A percentile compares a stretch with the other conserved stretches of the same genome.
phyloP scores from a whole-genome alignment of 495 filamentous ascomycete species.

The Hypoxylon fuscum region DNA sequence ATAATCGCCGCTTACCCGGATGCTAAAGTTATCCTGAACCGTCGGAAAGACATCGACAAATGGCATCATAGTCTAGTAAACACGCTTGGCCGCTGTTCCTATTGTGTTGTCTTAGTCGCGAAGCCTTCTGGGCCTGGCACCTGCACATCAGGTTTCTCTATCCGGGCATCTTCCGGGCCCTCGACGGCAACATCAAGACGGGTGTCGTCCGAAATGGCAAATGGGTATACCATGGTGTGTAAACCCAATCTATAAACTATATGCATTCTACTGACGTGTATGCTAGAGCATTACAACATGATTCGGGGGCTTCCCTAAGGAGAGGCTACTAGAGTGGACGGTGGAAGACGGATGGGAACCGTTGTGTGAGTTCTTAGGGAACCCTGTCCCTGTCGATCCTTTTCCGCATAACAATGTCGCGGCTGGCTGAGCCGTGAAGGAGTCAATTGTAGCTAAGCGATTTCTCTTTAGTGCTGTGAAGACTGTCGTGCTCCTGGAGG shows the following conservation, averaged over 20 bases:
- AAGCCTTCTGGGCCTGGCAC: constrained; percentile 30
- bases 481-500: too few relatives aligned
- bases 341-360: constrained; percentile 50
- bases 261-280: constrained; percentile 4
- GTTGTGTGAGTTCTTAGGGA: constrained; percentile 47
- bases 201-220: constrained; percentile 31
- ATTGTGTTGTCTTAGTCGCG: constrained; percentile 14
- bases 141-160: constrained; percentile 20
- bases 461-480: too few relatives aligned
- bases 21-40: constrained; percentile 69
- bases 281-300: constrained; percentile 25
- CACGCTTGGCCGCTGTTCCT: constrained; percentile 7
- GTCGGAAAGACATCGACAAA: constrained; percentile 54
- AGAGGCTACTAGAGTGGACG: constrained; percentile 36
- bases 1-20: constrained; percentile 72
- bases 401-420: constrained; percentile 27
- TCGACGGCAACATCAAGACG: constrained; percentile 18
- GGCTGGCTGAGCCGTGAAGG: too few relatives aligned
- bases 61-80: constrained; percentile 41
- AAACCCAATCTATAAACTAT: background rate
- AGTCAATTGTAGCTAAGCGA: too few relatives aligned
- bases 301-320: constrained; percentile 22
- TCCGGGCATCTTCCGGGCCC: constrained; percentile 26
- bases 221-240: constrained; percentile 35
- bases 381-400: constrained; percentile 39